Evolutionary conservation across 129 eudicot genomes (phyloP).

Genomic region (Centrapalus pauciflorus): DNA sequence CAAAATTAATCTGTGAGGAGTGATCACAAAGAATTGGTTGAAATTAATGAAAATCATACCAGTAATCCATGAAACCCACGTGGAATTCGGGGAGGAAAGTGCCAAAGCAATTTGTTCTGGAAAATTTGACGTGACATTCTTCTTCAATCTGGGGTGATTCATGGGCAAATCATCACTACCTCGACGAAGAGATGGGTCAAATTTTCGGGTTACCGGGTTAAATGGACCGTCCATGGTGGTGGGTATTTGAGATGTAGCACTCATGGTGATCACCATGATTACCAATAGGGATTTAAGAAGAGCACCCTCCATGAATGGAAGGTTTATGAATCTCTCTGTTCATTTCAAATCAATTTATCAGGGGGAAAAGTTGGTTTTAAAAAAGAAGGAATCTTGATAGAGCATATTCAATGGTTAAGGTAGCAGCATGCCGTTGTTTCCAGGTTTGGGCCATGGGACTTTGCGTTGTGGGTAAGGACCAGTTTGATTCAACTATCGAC

Average conservation of each 20-base stretch:
- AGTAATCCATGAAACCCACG: constrained; percentile 96
- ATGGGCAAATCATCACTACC: constrained; percentile 82
- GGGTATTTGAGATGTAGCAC: constrained; percentile 37
- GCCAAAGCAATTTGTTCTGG: constrained; percentile 92
- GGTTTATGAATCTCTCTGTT: not conserved
- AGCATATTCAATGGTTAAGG: constrained; percentile 13
- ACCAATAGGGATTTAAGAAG: not conserved
- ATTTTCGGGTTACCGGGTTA: constrained; percentile 58
- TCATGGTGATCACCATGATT: not conserved
- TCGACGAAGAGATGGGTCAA: constrained; percentile 58
- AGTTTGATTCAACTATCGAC: not conserved
- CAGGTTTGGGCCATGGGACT: not conserved
- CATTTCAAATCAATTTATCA: not conserved
- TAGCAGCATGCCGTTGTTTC: constrained; percentile 2
- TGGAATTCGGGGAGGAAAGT: constrained; percentile 61
- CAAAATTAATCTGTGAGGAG: not conserved
- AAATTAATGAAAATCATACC: constrained; percentile 32
- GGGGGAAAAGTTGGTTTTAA: not conserved
- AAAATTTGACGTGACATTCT: constrained; percentile 53
- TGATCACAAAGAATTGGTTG: not conserved
- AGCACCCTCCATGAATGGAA: not conserved
- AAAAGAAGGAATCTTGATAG: constrained; percentile 2
- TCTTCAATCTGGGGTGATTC: constrained; percentile 65
- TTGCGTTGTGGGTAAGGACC: not conserved
- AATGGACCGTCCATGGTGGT: constrained; percentile 90